Conservation (phyloP, 495 filamentous ascomycete species). For the Glonium stellatum region DNA sequence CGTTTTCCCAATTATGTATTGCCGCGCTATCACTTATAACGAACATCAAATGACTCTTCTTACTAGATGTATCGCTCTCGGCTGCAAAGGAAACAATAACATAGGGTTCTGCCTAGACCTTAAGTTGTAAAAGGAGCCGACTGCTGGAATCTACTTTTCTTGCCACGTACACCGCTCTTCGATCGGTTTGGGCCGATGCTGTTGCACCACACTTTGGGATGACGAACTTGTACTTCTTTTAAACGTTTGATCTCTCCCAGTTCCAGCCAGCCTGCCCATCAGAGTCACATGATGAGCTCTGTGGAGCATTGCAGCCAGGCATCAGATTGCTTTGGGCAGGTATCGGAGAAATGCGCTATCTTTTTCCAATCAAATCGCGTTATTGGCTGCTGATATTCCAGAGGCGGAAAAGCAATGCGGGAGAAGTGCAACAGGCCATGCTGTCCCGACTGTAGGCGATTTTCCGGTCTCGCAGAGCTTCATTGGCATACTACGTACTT, state of each 20-base stretch:
- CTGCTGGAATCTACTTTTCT: not conserved
- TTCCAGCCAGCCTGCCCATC: conserved; percentile 2
- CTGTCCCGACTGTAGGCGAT: no score
- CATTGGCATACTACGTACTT: no score
- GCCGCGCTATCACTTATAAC: not conserved
- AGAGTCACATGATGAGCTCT: conserved; percentile 10
- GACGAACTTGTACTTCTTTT: conserved; percentile 3
- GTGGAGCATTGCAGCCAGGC: not conserved
- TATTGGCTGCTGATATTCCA: not conserved
- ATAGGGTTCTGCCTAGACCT: not conserved
- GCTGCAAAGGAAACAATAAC: not conserved
- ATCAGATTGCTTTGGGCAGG: conserved; percentile 9
- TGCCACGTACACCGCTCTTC: conserved; percentile 22
- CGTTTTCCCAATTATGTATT: not conserved
- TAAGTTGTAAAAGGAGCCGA: not conserved
- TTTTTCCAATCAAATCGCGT: conserved; percentile 2
- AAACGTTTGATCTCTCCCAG: not conserved
- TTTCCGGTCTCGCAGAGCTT: no score
- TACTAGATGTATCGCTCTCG: not conserved
- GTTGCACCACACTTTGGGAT: conserved; percentile 6
- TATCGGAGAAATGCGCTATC: conserved; percentile 24
- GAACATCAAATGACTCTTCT: not conserved
- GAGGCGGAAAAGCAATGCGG: no score
- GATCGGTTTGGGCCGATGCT: not conserved
- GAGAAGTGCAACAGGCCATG: no score